These are phyloP conservation scores for Echinosphaeria canescens DNA, from an alignment of 2,329 filamentous ascomycete species.

Conservation along the genomic window DNA sequence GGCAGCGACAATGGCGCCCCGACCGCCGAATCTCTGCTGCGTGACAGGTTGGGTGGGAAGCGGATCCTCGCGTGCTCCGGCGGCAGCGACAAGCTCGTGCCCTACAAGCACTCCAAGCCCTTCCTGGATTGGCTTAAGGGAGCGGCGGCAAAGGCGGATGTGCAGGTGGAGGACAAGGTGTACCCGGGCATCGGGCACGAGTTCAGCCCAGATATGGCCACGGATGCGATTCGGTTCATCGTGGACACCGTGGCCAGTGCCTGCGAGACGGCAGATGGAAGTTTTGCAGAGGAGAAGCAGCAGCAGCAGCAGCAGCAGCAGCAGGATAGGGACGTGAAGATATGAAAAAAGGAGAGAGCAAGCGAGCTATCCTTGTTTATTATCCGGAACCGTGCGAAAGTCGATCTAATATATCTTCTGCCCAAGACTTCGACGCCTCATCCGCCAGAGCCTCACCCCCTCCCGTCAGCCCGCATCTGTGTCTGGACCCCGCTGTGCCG, in stretches of 20 bases:
- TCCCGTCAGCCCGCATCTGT: constrained; percentile 10
- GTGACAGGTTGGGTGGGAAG: constrained; percentile 28
- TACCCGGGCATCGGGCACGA: constrained; percentile 48
- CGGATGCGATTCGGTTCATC: constrained; percentile 43
- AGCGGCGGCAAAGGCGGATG: constrained; percentile 19
- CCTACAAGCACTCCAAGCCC: constrained; percentile 34
- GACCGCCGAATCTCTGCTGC: too few species aligned
- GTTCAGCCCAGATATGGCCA: constrained; percentile 46
- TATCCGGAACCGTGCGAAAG: background rate
- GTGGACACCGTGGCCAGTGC: constrained; percentile 17
- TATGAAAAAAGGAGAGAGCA: too few species aligned
- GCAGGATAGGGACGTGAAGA: background rate
- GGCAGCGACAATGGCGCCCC: too few species aligned
- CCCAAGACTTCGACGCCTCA: constrained; percentile 14
- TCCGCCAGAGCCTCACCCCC: constrained; percentile 18
- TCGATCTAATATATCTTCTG: constrained; percentile 6
- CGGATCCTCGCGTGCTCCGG: constrained; percentile 43
- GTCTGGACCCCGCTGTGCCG: constrained; percentile 15
- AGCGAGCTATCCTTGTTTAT: background rate
- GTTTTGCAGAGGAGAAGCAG: constrained; percentile 1
- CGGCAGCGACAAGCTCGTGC: constrained; percentile 48
- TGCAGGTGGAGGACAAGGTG: constrained; percentile 40
- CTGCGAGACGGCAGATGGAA: constrained; percentile 6
- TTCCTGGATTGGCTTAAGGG: constrained; percentile 40
- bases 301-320: background rate